These are phyloP conservation scores for Alternaria triticina DNA, from an alignment of 2,329 filamentous ascomycete species.

Conservation along the genomic window DNA sequence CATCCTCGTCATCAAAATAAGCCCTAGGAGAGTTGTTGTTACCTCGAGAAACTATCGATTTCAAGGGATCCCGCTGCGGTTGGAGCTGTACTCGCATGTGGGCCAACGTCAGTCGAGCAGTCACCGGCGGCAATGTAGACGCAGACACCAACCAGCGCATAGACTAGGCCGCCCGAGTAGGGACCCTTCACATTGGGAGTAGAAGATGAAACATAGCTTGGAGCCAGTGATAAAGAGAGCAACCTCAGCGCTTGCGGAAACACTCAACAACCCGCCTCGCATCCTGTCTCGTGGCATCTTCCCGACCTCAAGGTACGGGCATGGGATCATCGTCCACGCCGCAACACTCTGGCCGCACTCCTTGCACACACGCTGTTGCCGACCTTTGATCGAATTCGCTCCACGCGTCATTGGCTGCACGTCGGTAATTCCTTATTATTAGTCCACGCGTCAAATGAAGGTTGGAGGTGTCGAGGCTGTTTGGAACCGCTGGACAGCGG, in stretches of 20 bases:
- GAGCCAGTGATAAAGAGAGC: constrained; percentile 31
- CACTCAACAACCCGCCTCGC: constrained; percentile 11
- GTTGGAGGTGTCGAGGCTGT: constrained; percentile 12
- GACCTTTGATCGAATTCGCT: neutral
- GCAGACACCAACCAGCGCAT: constrained; percentile 21
- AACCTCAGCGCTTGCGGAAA: constrained; percentile 39
- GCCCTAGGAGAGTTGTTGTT: neutral
- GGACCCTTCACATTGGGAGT: constrained; percentile 29
- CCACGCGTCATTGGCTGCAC: constrained; percentile 5
- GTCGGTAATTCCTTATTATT: neutral
- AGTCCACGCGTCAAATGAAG: constrained; percentile 11
- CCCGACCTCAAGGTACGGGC: neutral
- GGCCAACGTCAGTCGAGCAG: constrained; percentile 9
- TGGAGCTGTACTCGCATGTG: neutral
- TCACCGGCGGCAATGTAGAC: constrained; percentile 16
- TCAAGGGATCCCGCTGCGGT: neutral
- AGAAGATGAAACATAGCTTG: constrained; percentile 37
- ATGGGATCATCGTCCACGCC: constrained; percentile 17
- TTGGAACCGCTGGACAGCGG: constrained; percentile 18
- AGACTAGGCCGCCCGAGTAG: constrained; percentile 32
- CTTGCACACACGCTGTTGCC: constrained; percentile 8
- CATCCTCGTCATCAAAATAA: neutral
- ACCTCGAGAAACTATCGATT: neutral
- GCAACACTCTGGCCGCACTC: constrained; percentile 14
- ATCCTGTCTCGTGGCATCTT: constrained; percentile 16